These are phyloP conservation scores for Pichia cactophila DNA, from an alignment of 1,139 yeast species.

Conservation along the genomic window DNA sequence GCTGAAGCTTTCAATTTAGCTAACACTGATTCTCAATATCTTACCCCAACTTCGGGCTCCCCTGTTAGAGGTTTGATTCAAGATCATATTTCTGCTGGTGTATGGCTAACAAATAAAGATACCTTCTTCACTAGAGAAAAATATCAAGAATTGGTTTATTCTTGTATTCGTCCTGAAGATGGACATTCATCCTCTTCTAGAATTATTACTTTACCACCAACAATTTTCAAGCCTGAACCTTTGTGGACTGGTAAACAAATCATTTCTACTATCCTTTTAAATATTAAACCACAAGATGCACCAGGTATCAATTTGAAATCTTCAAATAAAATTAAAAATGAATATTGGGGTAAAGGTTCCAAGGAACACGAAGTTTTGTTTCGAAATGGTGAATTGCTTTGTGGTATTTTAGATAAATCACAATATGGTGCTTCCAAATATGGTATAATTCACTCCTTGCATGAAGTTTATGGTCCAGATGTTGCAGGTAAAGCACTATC, in stretches of 20 bases:
- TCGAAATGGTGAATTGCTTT: conserved; percentile 75
- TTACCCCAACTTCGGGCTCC: conserved; percentile 96
- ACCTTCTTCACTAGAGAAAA: conserved; percentile 83
- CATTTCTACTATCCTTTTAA: conserved; percentile 79
- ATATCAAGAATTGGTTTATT: conserved; percentile 89
- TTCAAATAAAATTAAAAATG: conserved; percentile 84
- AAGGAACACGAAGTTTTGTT: conserved; percentile 80
- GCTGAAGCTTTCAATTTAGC: conserved; percentile 95
- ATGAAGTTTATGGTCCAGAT: conserved; percentile 89
- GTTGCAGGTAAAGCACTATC: conserved; percentile 87
- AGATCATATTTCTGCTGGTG: conserved; percentile 98
- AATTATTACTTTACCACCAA: conserved; percentile 81
- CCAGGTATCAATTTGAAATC: conserved; percentile 86
- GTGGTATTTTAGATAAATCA: conserved; percentile 94
- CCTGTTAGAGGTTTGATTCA: conserved; percentile 98
- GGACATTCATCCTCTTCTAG: conserved; percentile 80
- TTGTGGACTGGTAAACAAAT: conserved; percentile 99
- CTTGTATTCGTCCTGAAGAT: conserved; percentile 95
- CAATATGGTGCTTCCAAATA: conserved; percentile 98
- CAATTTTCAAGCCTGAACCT: conserved; percentile 77
- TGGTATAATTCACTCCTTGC: conserved; percentile 94
- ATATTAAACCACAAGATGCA: conserved; percentile 76
- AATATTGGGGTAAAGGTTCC: conserved; percentile 87
- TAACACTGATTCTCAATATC: conserved; percentile 92
- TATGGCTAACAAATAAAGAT: conserved; percentile 93